A percentile compares a stretch with the other conserved stretches of the same genome.
Conservation (phyloP, 768 basidiomycete genomes). For the Calocera cornea region DNA sequence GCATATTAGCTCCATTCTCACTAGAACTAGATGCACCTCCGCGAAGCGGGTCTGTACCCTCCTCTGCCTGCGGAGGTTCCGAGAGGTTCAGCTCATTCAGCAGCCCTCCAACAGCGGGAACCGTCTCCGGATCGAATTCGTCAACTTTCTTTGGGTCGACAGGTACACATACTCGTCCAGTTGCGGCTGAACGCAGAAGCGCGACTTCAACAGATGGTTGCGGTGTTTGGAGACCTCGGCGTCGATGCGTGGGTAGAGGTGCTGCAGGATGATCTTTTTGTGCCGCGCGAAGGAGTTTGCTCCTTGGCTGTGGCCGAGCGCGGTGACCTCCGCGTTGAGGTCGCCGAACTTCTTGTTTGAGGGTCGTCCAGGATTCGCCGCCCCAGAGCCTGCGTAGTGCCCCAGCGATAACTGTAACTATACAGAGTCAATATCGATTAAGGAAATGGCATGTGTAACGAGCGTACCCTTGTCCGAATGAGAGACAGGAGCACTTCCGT, state of each 20-base stretch:
- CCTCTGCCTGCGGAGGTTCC: slow-evolving; percentile 14
- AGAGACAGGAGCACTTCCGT: slow-evolving; percentile 62
- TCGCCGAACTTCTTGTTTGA: slow-evolving; percentile 69
- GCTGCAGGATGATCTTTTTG: slow-evolving; percentile 81
- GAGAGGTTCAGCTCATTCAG: slow-evolving; percentile 56
- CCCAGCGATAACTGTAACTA: slow-evolving; percentile 27
- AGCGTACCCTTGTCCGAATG: slow-evolving; percentile 42
- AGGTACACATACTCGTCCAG: slow-evolving; percentile 82
- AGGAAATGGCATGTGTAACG: not conserved
- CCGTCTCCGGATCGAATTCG: slow-evolving; percentile 66
- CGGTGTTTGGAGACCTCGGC: slow-evolving; percentile 94
- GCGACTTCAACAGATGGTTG: slow-evolving; percentile 94
- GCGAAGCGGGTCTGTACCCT: slow-evolving; percentile 40
- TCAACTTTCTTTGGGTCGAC: slow-evolving; percentile 64
- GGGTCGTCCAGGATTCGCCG: slow-evolving; percentile 33
- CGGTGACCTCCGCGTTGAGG: slow-evolving; percentile 24
- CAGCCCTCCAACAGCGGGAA: slow-evolving; percentile 80
- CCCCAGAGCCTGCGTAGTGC: slow-evolving; percentile 49
- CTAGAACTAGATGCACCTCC: slow-evolving; percentile 8
- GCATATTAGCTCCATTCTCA: not conserved
- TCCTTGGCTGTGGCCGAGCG: not conserved
- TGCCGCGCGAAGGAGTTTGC: slow-evolving; percentile 8
- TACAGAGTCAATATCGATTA: not conserved
- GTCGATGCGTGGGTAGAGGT: slow-evolving; percentile 92
- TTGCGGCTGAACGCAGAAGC: slow-evolving; percentile 93